Conservation (phyloP, 2,329 filamentous ascomycete species). For the Fusarium foetens region DNA sequence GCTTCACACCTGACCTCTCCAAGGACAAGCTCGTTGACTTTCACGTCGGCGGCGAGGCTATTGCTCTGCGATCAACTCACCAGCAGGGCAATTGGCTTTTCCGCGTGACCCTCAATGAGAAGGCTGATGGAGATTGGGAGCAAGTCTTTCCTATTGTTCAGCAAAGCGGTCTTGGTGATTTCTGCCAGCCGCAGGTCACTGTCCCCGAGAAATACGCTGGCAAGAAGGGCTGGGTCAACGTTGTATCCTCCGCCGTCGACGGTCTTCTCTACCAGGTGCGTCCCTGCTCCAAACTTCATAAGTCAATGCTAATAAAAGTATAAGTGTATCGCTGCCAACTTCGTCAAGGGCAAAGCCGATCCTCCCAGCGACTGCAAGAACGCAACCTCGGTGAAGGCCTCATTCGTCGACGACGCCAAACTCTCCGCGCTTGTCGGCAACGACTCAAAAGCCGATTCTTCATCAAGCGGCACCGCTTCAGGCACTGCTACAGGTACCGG, state of each 20-base stretch:
- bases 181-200: conserved; percentile 62
- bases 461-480: conserved; percentile 24
- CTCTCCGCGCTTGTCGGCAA: conserved; percentile 49
- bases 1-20: conserved; percentile 59
- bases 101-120: conserved; percentile 64
- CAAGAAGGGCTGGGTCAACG: conserved; percentile 63
- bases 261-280: conserved; percentile 67
- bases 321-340: conserved; percentile 66
- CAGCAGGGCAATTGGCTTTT: conserved; percentile 66
- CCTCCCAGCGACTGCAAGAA: conserved; percentile 51
- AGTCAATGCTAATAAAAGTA: background rate
- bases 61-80: conserved; percentile 61
- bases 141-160: conserved; percentile 63
- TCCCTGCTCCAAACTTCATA: background rate
- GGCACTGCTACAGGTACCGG: conserved; percentile 33
- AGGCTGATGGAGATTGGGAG: conserved; percentile 62
- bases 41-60: conserved; percentile 65
- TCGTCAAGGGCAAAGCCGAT: conserved; percentile 57
- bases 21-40: conserved; percentile 63
- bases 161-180: conserved; percentile 65
- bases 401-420: conserved; percentile 47
- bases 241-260: conserved; percentile 64
- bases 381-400: conserved; percentile 48
- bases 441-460: conserved; percentile 14
- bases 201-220: conserved; percentile 63